Evolutionary conservation across 192 early-diverging fungal species (phyloP).

Genomic region (Coemansia sp.): DNA sequence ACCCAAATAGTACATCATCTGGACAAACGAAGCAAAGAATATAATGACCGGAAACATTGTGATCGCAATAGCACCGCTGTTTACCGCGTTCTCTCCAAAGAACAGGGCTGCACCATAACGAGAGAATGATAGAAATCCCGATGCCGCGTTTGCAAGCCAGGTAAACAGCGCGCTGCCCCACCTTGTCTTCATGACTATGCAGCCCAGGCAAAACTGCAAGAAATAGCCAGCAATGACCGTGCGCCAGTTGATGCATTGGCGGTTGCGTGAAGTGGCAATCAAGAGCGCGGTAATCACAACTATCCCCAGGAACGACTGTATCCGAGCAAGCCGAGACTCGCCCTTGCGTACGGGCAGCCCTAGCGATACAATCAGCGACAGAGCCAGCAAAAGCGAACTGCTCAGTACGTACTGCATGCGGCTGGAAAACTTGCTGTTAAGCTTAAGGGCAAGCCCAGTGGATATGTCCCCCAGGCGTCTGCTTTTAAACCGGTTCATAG

Average conservation of each 20-base stretch:
- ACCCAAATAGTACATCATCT: slow-evolving; percentile 82
- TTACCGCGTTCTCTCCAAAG: slow-evolving; percentile 50
- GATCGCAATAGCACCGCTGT: slow-evolving; percentile 64
- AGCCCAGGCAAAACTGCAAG: slow-evolving; percentile 76
- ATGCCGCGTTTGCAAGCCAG: slow-evolving; percentile 64
- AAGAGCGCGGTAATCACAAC: slow-evolving; percentile 60
- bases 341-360: slow-evolving; percentile 45
- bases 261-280: slow-evolving; percentile 63
- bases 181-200: slow-evolving; percentile 75
- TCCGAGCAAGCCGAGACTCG: slow-evolving; percentile 66
- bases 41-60: slow-evolving; percentile 82
- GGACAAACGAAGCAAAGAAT: slow-evolving; percentile 86
- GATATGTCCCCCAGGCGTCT: slow-evolving; percentile 11
- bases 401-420: slow-evolving; percentile 35
- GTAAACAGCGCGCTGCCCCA: slow-evolving; percentile 74
- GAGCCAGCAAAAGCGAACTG: slow-evolving; percentile 23
- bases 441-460: background rate
- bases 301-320: slow-evolving; percentile 78
- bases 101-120: slow-evolving; percentile 67
- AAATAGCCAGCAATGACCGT: slow-evolving; percentile 71
- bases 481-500: slow-evolving; percentile 15
- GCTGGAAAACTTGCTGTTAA: slow-evolving; percentile 4
- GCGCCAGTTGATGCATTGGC: slow-evolving; percentile 71
- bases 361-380: slow-evolving; percentile 59
- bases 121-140: slow-evolving; percentile 69